Base-by-base conservation (phyloP, 2,329 filamentous ascomycete species). In the Ophiostoma ips region DNA sequence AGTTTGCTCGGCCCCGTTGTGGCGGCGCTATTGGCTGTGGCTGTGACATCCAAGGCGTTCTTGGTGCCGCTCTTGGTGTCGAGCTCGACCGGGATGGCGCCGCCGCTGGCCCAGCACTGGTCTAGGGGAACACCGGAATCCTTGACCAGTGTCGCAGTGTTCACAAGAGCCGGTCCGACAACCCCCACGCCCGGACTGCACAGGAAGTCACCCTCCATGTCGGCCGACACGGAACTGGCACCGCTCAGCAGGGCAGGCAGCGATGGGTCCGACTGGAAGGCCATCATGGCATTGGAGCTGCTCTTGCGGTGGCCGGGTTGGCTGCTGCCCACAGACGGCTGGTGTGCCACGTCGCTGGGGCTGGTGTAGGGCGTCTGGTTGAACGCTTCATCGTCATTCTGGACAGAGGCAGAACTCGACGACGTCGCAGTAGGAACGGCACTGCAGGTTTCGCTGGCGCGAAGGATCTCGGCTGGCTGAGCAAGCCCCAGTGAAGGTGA, bases 201-300 rank as follows among this genome's bases (percentile, higher is more conserved):
- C 3, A 80, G 64, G 36, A 79, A 75, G 46, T 82, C 79, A 1
- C 72, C 75, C 54, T 83, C 79, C 19, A 73, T 66, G 56, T 81
- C 79, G 1, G 75, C 76, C 13, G 77, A 82, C 10, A 81, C 71
- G 2, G 79, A 83, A 58, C 77, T 81, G 9, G 77, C 76, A 11
- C 78, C 76, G 51, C 78, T 82, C 11, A 82, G 67, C 8, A 82
- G 64, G 7, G 78, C 77, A 11, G 79, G 79, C 3, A 83, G 63
- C 5, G 79, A 83, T 0, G 77, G 78, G 48, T 82, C 78, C 3
- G 78, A 82, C 50, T 75, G 76, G 60, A 79, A 81, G 3, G 66
- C 68, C 15, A 73, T 58, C 57, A 73, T 72, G 9, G 70, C 66
- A 6, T 72, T 71, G 3, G 69, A 66, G 1, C 66, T 60, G n/a